Evolutionary conservation across 169 alveolate genomes (phyloP), one percentile per base, ranked within the genome.

Genomic region (Cryptosporidium canis): DNA sequence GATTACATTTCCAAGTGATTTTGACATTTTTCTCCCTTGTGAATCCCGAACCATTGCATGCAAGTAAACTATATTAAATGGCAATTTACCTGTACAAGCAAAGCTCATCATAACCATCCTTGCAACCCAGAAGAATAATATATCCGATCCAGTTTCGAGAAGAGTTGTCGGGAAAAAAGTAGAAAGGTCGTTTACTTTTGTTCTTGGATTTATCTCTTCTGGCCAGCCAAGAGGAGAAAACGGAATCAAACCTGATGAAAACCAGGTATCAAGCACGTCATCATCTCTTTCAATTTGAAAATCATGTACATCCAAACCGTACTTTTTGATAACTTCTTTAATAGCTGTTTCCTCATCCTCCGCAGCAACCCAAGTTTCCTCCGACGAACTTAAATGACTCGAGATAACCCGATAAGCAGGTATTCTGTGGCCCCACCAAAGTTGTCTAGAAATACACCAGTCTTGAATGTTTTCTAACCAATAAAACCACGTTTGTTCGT

Each of bases 201-300:
- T 41, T 45, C 29, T 56, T 77, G 12, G 53, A 27, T 53, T 56
- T 18, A 41, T 83, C 55, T 83, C 90, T 85, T 98, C 94, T 24
- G 99, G 99, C 99, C 99, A 98, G 41, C 99, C 99, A 83, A 97
- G 92, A 3, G 99, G 94, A 31, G 99, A 94, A 92, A 98, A 96
- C 29, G 99, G 99, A 93, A 98, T 97, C 27, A 99, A 93, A 8
- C 99, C 99, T 14, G 99, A 96, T 29, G 99, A 97, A 90, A 99
- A 99, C 99, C 99, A 99, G 14, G 99, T 99, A 93, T 99, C 99
- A 56, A 99, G 94, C n/a, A 99, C 99, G 91, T 99, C 99, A 58
- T 95, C 98, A 93, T 98, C 99, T 94, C 98, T 98, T 44, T 85
- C 87, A 39, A 99, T 95, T 39, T 93, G 90, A 82, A 97, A 94